Conservation (phyloP, 2,329 filamentous ascomycete genomes). For the Fusarium vanettenii region DNA sequence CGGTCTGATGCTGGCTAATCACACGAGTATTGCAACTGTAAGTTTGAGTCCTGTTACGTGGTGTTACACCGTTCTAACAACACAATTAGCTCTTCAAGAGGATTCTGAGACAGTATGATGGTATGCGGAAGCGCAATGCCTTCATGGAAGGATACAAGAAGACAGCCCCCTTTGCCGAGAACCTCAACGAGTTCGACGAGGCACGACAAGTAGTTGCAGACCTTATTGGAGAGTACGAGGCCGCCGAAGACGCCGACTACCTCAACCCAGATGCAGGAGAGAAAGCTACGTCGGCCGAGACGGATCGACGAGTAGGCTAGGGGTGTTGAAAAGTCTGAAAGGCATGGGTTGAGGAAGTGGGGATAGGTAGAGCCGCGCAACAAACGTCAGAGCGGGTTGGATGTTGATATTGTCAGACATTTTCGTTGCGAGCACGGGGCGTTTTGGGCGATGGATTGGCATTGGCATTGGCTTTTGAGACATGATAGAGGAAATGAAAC, state of each 20-base stretch:
- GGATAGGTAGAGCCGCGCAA: not conserved
- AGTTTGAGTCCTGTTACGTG: slow-evolving; percentile 41
- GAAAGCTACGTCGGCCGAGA: slow-evolving; percentile 63
- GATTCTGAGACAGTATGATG: slow-evolving; percentile 91
- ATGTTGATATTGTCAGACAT: slow-evolving; percentile 16
- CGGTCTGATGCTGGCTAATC: slow-evolving; percentile 97
- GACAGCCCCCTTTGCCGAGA: slow-evolving; percentile 91
- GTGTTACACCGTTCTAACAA: not conserved
- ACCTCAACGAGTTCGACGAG: slow-evolving; percentile 94
- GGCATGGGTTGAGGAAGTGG: slow-evolving; percentile 7
- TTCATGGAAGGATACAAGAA: slow-evolving; percentile 98
- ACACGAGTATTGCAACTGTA: slow-evolving; percentile 94
- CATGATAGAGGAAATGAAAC: not conserved
- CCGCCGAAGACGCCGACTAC: slow-evolving; percentile 91
- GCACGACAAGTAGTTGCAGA: slow-evolving; percentile 91
- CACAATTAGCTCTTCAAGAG: slow-evolving; percentile 81
- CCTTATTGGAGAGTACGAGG: slow-evolving; percentile 94
- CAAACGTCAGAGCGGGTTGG: slow-evolving; percentile 22
- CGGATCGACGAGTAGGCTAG: slow-evolving; percentile 61
- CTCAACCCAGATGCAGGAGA: slow-evolving; percentile 77
- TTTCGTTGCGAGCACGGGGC: slow-evolving; percentile 25
- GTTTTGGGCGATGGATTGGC: slow-evolving; percentile 31
- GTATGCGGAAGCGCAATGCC: slow-evolving; percentile 94
- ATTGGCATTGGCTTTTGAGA: slow-evolving; percentile 13
- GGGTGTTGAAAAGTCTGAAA: not conserved